These are phyloP conservation scores for Huntiella decipiens DNA, from an alignment of 2,329 filamentous ascomycete species.

Conservation along the genomic window DNA sequence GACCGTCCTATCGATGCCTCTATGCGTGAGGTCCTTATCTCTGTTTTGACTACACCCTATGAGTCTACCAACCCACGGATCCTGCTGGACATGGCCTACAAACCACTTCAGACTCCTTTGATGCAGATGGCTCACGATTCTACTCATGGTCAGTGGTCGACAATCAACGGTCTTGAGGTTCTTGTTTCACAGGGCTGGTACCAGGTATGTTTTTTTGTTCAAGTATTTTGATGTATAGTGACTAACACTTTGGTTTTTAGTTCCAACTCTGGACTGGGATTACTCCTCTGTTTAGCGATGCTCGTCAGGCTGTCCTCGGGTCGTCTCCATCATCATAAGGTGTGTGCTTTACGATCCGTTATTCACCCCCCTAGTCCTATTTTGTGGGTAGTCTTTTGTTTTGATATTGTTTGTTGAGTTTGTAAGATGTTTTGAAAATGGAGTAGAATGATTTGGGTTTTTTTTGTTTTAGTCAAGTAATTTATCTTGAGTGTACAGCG, in stretches of 20 bases:
- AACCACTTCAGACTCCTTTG: conserved; percentile 61
- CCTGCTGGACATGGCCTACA: conserved; percentile 91
- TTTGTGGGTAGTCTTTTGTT: no score
- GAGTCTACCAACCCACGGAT: conserved; percentile 30
- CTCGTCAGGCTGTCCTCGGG: conserved; percentile 39
- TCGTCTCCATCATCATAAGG: not conserved
- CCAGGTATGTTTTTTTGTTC: conserved; percentile 35
- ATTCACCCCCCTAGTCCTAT: no score
- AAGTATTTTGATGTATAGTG: conserved; percentile 6
- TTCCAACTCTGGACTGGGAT: conserved; percentile 77
- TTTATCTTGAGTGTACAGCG: no score
- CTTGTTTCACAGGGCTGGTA: conserved; percentile 76
- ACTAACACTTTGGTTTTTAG: conserved; percentile 22
- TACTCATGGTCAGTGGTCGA: conserved; percentile 44
- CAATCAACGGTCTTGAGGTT: conserved; percentile 74
- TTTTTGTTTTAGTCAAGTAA: no score
- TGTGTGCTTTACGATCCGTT: no score
- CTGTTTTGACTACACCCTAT: conserved; percentile 18
- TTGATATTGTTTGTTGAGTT: no score
- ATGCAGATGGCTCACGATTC: conserved; percentile 66
- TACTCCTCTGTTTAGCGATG: conserved; percentile 49
- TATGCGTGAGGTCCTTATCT: conserved; percentile 39
- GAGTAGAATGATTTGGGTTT: no score
- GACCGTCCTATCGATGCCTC: conserved; percentile 60
- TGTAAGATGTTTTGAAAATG: no score